These are phyloP conservation scores for Lachnellula hyalina DNA, from an alignment of 2,329 filamentous ascomycete species.

Conservation along the genomic window DNA sequence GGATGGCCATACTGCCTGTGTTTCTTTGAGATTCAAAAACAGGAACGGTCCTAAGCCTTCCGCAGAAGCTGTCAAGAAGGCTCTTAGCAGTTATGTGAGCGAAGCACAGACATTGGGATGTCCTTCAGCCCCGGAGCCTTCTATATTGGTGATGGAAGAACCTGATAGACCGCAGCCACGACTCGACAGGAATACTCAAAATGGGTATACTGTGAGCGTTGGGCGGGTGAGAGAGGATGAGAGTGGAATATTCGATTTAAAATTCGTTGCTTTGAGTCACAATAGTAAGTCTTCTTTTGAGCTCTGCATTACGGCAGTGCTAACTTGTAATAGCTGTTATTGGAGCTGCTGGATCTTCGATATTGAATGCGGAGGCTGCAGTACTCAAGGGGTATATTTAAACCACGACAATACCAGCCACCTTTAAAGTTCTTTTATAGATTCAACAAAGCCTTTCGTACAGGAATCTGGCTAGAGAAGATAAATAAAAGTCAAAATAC, in stretches of 20 bases:
- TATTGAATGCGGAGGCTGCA: constrained; percentile 89
- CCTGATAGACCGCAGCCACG: constrained; percentile 85
- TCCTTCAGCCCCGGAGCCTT: constrained; percentile 73
- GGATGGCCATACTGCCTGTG: constrained; percentile 93
- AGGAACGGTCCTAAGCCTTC: constrained; percentile 59
- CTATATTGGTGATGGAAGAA: constrained; percentile 88
- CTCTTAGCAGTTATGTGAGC: constrained; percentile 72
- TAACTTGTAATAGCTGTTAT: constrained; percentile 61
- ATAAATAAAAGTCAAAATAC: background rate
- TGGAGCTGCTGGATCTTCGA: constrained; percentile 91
- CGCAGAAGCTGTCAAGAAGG: constrained; percentile 70
- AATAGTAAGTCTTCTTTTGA: constrained; percentile 44
- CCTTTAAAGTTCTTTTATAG: too few relatives aligned
- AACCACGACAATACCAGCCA: constrained; percentile 4
- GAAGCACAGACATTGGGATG: constrained; percentile 82
- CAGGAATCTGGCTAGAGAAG: background rate
- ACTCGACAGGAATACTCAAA: constrained; percentile 77
- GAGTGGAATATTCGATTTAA: constrained; percentile 85
- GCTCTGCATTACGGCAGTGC: background rate
- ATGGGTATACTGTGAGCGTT: constrained; percentile 87
- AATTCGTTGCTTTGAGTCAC: constrained; percentile 90
- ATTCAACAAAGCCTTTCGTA: too few relatives aligned
- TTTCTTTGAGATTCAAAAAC: constrained; percentile 76
- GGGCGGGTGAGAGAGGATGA: constrained; percentile 77
- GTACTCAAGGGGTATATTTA: constrained; percentile 82